Evolutionary conservation across 73 alveolate species (phyloP).

Genomic region (Effrenium voratum): DNA sequence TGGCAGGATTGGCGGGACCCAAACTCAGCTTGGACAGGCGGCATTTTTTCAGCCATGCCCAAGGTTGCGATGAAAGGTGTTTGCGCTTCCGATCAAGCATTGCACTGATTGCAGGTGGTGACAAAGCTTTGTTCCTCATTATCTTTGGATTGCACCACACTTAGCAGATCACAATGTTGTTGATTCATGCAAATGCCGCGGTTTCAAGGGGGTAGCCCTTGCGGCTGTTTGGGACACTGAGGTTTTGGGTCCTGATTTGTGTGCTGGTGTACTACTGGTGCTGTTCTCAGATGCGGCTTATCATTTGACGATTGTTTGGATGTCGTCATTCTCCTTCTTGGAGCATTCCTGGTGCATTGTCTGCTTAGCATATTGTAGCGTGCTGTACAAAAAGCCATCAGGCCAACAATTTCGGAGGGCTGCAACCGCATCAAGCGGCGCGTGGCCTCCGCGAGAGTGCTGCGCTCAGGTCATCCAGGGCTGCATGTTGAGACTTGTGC

Average conservation of each 20-base stretch:
- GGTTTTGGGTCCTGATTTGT: slow-evolving; percentile 73
- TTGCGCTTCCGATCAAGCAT: no score
- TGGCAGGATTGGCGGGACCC: slow-evolving; percentile 81
- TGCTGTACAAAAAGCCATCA: neutral
- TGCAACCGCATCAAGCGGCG: neutral
- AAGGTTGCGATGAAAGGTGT: no score
- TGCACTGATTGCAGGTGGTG: slow-evolving; percentile 18
- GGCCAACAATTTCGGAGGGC: slow-evolving; percentile 10
- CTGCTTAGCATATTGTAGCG: neutral
- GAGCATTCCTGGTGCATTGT: neutral
- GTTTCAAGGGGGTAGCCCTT: neutral
- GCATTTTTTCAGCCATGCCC: neutral
- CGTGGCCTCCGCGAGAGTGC: neutral
- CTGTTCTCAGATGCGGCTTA: neutral
- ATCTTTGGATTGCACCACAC: slow-evolving; percentile 6
- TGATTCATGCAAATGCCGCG: neutral
- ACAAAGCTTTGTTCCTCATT: slow-evolving; percentile 32
- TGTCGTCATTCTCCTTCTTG: neutral
- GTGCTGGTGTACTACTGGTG: slow-evolving; percentile 50
- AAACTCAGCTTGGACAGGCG: slow-evolving; percentile 82
- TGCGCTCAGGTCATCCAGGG: neutral
- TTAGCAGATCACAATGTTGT: neutral
- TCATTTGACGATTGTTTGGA: neutral
- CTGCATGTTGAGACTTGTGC: neutral
- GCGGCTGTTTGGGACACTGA: neutral